These are phyloP conservation scores for Fusarium torreyae DNA, from an alignment of 2,329 filamentous ascomycete genomes.

Conservation along the genomic window DNA sequence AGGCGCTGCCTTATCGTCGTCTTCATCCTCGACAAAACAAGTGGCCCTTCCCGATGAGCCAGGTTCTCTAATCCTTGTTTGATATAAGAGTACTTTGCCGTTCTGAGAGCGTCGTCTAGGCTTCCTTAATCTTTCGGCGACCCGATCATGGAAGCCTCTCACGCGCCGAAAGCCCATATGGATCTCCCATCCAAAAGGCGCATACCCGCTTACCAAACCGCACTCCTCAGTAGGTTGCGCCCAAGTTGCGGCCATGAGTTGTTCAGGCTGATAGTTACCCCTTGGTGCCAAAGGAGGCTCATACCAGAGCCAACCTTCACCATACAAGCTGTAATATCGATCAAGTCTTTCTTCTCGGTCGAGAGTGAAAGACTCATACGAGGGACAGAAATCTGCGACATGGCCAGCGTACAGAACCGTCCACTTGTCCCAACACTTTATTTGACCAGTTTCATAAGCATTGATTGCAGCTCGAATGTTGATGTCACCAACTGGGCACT, in stretches of 20 bases:
- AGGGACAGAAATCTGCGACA: conserved; percentile 40
- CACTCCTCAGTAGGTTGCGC: conserved; percentile 29
- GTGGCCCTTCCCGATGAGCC: neutral
- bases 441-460: conserved; percentile 38
- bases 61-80: conserved; percentile 22
- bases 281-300: conserved; percentile 43
- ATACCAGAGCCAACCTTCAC: conserved; percentile 50
- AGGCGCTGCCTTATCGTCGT: conserved; percentile 29
- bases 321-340: conserved; percentile 41
- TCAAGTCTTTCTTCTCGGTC: conserved; percentile 44
- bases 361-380: conserved; percentile 47
- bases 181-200: conserved; percentile 37
- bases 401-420: conserved; percentile 45
- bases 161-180: conserved; percentile 49
- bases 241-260: conserved; percentile 48
- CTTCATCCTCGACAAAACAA: conserved; percentile 37
- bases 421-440: conserved; percentile 47
- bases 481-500: conserved; percentile 20
- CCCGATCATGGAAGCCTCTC: conserved; percentile 42
- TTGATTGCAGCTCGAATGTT: conserved; percentile 45
- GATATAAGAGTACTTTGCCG: conserved; percentile 40
- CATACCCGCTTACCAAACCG: conserved; percentile 8
- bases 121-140: conserved; percentile 1
- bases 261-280: conserved; percentile 25
- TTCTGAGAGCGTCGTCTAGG: neutral